These are phyloP conservation scores for Urochloa ruziziensis DNA, from an alignment of 176 grass and related monocot species.

Conservation along the genomic window DNA sequence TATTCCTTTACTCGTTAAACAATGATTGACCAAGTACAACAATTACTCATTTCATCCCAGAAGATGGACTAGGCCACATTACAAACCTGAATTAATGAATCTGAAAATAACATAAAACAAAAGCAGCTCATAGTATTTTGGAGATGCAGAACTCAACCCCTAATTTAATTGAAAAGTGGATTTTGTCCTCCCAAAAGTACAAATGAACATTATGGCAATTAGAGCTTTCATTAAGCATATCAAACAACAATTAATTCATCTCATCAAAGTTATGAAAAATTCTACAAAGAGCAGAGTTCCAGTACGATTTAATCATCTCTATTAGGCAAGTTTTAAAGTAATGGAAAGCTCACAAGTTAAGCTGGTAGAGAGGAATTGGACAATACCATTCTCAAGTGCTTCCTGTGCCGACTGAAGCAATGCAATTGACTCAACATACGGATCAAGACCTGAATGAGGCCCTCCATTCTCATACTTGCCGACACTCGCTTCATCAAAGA, in stretches of 20 bases:
- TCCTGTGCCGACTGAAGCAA: conserved; percentile 67
- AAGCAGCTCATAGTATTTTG: not conserved
- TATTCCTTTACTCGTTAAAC: not conserved
- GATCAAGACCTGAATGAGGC: conserved; percentile 45
- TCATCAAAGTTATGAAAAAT: not conserved
- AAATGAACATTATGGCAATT: not conserved
- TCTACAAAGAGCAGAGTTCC: not conserved
- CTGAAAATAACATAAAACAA: not conserved
- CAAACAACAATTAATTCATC: not conserved
- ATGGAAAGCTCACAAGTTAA: not conserved
- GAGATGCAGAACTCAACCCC: not conserved
- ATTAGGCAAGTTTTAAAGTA: not conserved
- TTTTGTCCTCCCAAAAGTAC: not conserved
- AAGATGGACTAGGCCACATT: conserved; percentile 14
- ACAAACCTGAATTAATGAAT: not conserved
- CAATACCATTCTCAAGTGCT: conserved; percentile 83
- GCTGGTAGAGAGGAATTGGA: not conserved
- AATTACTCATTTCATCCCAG: not conserved
- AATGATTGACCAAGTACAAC: not conserved
- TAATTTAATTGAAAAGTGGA: not conserved
- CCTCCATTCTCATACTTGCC: conserved; percentile 51
- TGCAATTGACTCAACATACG: conserved; percentile 46
- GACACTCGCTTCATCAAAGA: conserved; percentile 21
- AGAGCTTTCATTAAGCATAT: not conserved
- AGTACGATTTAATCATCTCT: not conserved